phyloP scores from a whole-genome alignment of 2,329 filamentous ascomycete genomes.

The Daldinia eschscholtzii region DNA sequence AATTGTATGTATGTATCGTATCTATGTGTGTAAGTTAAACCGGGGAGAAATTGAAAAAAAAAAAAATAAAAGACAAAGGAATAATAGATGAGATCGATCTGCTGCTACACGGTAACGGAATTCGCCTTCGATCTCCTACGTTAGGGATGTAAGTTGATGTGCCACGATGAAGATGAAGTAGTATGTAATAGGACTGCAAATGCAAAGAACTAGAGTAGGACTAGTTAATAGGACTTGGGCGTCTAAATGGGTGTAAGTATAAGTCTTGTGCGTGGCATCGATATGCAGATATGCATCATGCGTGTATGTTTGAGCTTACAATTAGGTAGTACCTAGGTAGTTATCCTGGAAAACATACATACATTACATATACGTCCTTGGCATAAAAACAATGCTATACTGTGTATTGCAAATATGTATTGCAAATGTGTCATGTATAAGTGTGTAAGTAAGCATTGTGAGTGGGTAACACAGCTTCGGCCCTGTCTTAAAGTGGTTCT shows the following conservation, averaged over 20 bases:
- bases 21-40: not conserved
- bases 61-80: not conserved
- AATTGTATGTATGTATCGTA: too few relatives aligned
- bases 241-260: not conserved
- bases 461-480: slow-evolving; percentile 9
- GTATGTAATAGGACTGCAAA: not conserved
- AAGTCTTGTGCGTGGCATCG: slow-evolving; percentile 17
- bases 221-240: not conserved
- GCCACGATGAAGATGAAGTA: not conserved
- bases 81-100: slow-evolving; percentile 25
- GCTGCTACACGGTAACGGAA: slow-evolving; percentile 20
- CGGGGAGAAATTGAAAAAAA: too few relatives aligned
- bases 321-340: too few relatives aligned
- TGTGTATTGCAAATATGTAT: not conserved
- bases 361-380: too few relatives aligned
- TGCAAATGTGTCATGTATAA: slow-evolving; percentile 2
- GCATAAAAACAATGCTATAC: too few relatives aligned
- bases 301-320: too few relatives aligned
- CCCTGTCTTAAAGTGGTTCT: slow-evolving; percentile 37
- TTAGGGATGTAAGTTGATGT: not conserved
- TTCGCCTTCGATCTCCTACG: slow-evolving; percentile 29
- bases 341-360: too few relatives aligned
- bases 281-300: slow-evolving; percentile 23
- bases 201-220: not conserved
- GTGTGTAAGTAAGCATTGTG: slow-evolving; percentile 6